Conservation (phyloP, 257 asterid species). For the Fraxinus americana region DNA sequence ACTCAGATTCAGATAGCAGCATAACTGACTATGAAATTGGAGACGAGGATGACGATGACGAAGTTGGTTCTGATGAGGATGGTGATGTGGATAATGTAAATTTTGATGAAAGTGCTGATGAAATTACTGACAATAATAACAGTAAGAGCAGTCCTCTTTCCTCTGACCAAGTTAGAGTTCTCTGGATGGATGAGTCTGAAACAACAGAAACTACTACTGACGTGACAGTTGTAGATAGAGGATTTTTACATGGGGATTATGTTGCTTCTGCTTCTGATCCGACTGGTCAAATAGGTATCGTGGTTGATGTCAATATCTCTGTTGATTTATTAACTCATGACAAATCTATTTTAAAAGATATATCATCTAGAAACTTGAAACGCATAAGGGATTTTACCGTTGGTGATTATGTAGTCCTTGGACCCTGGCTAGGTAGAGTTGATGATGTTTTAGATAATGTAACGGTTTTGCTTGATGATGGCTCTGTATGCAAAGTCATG, state of each 20-base stretch:
- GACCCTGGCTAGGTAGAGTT: slow-evolving; percentile 96
- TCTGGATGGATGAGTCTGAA: slow-evolving; percentile 85
- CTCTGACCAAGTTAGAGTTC: slow-evolving; percentile 80
- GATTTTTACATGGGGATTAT: slow-evolving; percentile 92
- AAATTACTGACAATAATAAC: slow-evolving; percentile 37
- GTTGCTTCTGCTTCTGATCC: slow-evolving; percentile 90
- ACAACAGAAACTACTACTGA: slow-evolving; percentile 55
- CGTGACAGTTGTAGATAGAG: slow-evolving; percentile 78
- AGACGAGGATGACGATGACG: slow-evolving; percentile 48
- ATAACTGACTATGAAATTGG: slow-evolving; percentile 68
- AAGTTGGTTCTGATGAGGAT: slow-evolving; percentile 43
- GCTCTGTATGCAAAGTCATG: slow-evolving; percentile 83
- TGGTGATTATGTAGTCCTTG: slow-evolving; percentile 92
- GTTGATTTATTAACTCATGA: slow-evolving; percentile 69
- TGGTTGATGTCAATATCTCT: slow-evolving; percentile 67
- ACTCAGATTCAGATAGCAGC: slow-evolving; percentile 89
- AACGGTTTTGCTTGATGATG: slow-evolving; percentile 89
- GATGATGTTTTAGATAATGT: slow-evolving; percentile 96
- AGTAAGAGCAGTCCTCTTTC: slow-evolving; percentile 54
- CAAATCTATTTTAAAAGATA: slow-evolving; percentile 58
- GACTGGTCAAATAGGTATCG: slow-evolving; percentile 92
- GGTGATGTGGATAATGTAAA: slow-evolving; percentile 36
- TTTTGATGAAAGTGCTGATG: slow-evolving; percentile 43
- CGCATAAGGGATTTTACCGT: slow-evolving; percentile 78
- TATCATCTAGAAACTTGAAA: slow-evolving; percentile 59